Base-by-base conservation (phyloP, 352 stramenopile genomes). In the Poterioochromonas sp. region DNA sequence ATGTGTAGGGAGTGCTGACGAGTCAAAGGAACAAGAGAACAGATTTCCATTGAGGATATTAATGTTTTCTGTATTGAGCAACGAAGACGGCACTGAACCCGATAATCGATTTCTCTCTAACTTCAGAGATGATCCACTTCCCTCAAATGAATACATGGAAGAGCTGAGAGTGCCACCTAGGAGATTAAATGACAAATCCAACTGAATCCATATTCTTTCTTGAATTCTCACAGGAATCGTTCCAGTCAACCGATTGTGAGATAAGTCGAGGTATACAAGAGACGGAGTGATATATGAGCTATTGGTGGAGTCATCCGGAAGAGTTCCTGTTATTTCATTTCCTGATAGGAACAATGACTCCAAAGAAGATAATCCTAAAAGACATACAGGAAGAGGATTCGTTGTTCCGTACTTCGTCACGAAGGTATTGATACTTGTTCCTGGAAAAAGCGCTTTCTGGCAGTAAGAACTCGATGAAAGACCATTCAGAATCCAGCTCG, bases 11-110 rank as follows among this genome's bases (percentile, higher is more conserved):
- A 62, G 51, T 8, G 12, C 29, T 29, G 15, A 32, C 2, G 2
- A 8, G 29, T 5, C 12, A 32, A 62, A 62, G 26, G 2, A 8
- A 32, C 60, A 69, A 29, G 3, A 5, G 41, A 69, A 69, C 5
- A 69, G 8, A 43, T 69, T 69, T 22, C 60, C 60, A 69, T 43
- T 43, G 8, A 69, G 41, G 1, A 69, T 43, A 69, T 39, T n/a
- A 8, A 69, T 3, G 26, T n/a, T 40, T 5, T 15, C 1, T 20
- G 26, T 43, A 69, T 40, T 11, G 3, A 43, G 8, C 12, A 44
- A 43, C 1, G 3, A 18, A 29, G 29, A 5, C 22, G 60, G 60
- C 1, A 69, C 20, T 43, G 0, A 26, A 26, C 60, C 60, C 11
- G 60, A 69, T n/a, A 69, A 43, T n/a, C 60, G 29, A 43, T 69